Evolutionary conservation across 345 rosid species (phyloP), one percentile per base, ranked within the genome.

Genomic region (Abelmoschus esculentus): DNA sequence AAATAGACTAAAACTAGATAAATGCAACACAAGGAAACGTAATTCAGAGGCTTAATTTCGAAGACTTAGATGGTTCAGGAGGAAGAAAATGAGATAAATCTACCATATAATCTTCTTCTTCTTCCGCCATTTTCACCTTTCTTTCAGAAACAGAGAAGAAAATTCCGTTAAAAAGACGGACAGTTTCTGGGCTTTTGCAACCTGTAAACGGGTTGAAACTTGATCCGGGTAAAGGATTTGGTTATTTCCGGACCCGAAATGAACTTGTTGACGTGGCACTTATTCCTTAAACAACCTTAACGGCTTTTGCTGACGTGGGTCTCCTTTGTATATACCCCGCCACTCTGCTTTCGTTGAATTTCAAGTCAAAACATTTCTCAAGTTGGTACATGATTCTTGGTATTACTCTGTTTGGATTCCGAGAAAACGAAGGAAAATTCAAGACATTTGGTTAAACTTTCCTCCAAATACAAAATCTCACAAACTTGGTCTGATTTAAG

Each of bases 61-160:
- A 60, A 18, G 86, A 67, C 2, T 64, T 78, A 0, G 82, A 67
- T 18, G 75, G 76, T 49, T 86, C 90, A 0, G 83, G 80, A 55
- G 92, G 88, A 68, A 95, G 74, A 66, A 91, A 92, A 13, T 74
- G 83, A 67, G 96, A 85, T 18, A 95, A 83, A 77, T 95, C 96
- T 22, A 91, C 97, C 97, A 91, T 91, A 89, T 91, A 93, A 77
- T 91, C 98, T 44, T 86, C 96, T 0, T 83, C n/a, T 17, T 49
- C 50, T 18, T 47, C 52, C 52, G 32, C 67, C 67, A 63, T 63
- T 63, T 12, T 22, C 53, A 11, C 52, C 32, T 42, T 18, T 6
- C 42, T 38, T 38, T 42, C 52, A 19, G 17, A 19, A 40, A 17
- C 47, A 63, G 32, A 19, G 31, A 1, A 12, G 42, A 38, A 38